These are phyloP conservation scores for Saururus chinensis DNA, from an alignment of 164 flowering plant genomes.

Conservation along the genomic window DNA sequence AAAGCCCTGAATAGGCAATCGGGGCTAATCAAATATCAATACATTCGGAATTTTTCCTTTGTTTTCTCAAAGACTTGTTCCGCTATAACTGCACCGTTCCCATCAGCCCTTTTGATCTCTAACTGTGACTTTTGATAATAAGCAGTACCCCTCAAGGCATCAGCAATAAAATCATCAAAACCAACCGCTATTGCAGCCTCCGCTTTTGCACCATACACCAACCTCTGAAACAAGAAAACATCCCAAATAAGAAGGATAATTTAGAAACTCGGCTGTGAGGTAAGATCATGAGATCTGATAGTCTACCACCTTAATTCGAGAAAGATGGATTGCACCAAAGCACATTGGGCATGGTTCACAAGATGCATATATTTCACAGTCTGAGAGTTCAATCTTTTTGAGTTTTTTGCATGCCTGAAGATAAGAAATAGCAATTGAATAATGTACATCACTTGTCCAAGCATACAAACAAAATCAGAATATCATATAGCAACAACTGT, in stretches of 20 bases:
- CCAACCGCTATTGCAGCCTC: constrained; percentile 97
- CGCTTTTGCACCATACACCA: constrained; percentile 96
- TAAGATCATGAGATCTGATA: neutral
- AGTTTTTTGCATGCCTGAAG: constrained; percentile 90
- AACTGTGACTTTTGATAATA: constrained; percentile 70
- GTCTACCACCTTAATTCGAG: constrained; percentile 81
- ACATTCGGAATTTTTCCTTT: constrained; percentile 67
- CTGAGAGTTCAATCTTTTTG: constrained; percentile 66
- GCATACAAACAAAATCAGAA: too few species aligned
- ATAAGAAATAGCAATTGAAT: too few species aligned
- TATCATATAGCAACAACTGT: too few species aligned
- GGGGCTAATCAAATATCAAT: constrained; percentile 19
- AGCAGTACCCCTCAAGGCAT: constrained; percentile 91
- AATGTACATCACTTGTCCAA: too few species aligned
- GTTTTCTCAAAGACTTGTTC: constrained; percentile 97
- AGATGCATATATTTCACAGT: constrained; percentile 89
- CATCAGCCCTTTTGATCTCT: constrained; percentile 93
- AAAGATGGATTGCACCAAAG: constrained; percentile 94
- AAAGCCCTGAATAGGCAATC: neutral
- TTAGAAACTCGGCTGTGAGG: neutral
- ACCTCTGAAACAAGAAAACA: constrained; percentile 35
- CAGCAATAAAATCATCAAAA: constrained; percentile 94
- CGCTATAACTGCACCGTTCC: constrained; percentile 59
- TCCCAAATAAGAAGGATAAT: neutral
- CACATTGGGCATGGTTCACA: constrained; percentile 99